These are phyloP conservation scores for Lactarius deliciosus DNA, from an alignment of 768 basidiomycete species.

Conservation along the genomic window DNA sequence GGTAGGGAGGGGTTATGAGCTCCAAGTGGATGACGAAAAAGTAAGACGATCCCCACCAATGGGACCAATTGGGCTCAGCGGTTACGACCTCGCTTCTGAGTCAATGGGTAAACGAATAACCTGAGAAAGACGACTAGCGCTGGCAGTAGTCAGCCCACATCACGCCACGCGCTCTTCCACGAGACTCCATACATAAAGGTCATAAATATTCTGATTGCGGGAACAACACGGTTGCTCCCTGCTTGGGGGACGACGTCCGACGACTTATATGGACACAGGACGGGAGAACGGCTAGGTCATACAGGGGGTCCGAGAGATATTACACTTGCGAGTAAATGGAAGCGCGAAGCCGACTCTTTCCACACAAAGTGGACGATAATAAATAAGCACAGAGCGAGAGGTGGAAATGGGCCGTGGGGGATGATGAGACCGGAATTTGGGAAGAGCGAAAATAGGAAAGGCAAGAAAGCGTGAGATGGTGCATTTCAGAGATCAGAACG, in stretches of 20 bases:
- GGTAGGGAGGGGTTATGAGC: too few species aligned
- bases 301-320: slow-evolving; percentile 14
- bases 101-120: too few species aligned
- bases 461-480: slow-evolving; percentile 1
- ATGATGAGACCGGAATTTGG: not conserved
- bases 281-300: slow-evolving; percentile 11
- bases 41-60: too few species aligned
- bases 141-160: too few species aligned
- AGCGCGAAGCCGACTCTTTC: not conserved
- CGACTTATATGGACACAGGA: not conserved
- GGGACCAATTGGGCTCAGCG: too few species aligned
- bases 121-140: too few species aligned
- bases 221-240: slow-evolving; percentile 10
- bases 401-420: not conserved
- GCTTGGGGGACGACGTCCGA: slow-evolving; percentile 6
- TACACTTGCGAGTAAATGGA: slow-evolving; percentile 16
- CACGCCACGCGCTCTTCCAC: too few species aligned
- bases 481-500: slow-evolving; percentile 14
- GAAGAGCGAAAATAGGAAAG: not conserved
- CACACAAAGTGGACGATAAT: not conserved
- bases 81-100: too few species aligned
- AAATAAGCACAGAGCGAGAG: not conserved
- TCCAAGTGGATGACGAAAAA: too few species aligned
- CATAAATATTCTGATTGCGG: slow-evolving; percentile 17
- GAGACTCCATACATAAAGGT: not conserved